phyloP scores from a whole-genome alignment of 2,329 filamentous ascomycete species.

The Aspergillus tamarii region DNA sequence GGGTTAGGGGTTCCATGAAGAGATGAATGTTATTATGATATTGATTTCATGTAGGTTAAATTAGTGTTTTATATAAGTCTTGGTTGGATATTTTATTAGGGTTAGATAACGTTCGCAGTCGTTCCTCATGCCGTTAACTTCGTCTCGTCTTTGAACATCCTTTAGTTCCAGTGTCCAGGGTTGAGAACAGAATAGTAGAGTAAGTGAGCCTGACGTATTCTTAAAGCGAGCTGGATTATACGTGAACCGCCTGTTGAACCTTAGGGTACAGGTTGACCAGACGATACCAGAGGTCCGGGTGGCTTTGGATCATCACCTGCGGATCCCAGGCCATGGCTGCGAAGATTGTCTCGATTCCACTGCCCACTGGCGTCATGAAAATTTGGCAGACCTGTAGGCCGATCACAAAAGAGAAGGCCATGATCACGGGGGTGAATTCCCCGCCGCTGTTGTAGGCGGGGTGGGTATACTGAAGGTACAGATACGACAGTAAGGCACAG shows the following conservation, averaged over 20 bases:
- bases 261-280: conserved; percentile 83
- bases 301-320: conserved; percentile 73
- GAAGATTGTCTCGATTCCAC: conserved; percentile 90
- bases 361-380: conserved; percentile 84
- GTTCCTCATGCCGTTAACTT: not conserved
- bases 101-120: not conserved
- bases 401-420: conserved; percentile 86
- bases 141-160: not conserved
- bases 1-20: not conserved
- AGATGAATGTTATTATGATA: not conserved
- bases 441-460: conserved; percentile 74
- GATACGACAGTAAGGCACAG: conserved; percentile 77
- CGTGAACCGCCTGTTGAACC: conserved; percentile 77
- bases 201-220: not conserved
- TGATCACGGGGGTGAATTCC: conserved; percentile 72
- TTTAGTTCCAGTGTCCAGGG: not conserved
- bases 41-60: not conserved
- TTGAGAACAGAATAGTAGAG: not conserved
- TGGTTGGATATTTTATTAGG: not conserved
- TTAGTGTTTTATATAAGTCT: not conserved
- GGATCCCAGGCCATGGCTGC: conserved; percentile 72
- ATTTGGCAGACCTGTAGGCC: conserved; percentile 87
- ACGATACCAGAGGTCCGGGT: conserved; percentile 77
- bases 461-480: conserved; percentile 84
- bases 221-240: conserved; percentile 34